phyloP scores from a whole-genome alignment of 495 filamentous ascomycete species.

The Trichocladium uniseriatum region DNA sequence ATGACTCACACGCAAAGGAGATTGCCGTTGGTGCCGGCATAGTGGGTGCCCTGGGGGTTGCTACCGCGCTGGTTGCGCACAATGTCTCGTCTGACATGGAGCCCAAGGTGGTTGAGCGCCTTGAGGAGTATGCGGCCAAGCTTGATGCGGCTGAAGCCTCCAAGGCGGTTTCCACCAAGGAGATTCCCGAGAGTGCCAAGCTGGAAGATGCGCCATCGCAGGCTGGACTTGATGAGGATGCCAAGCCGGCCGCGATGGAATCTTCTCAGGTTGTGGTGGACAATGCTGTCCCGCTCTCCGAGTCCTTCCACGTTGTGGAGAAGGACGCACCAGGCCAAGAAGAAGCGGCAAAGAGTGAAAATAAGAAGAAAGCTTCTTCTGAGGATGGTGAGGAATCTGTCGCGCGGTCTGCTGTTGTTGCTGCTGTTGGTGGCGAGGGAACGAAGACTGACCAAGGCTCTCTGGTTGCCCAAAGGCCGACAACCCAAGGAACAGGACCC shows the following conservation, averaged over 20 bases:
- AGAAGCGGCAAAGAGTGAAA: constrained; percentile 19
- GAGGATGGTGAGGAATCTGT: constrained; percentile 29
- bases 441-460: constrained; percentile 32
- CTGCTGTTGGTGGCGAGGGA: constrained; percentile 18
- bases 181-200: constrained; percentile 7
- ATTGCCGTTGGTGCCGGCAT: constrained; percentile 22
- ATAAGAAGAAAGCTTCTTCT: constrained; percentile 21
- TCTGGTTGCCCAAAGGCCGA: constrained; percentile 18
- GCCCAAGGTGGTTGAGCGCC: constrained; percentile 7
- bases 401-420: constrained; percentile 16
- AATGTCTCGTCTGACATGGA: constrained; percentile 8
- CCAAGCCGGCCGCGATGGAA: constrained; percentile 12
- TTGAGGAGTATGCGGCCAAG: constrained; percentile 17
- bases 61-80: constrained; percentile 16
- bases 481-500: constrained; percentile 16
- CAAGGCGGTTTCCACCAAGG: background rate
- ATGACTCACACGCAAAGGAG: constrained; percentile 11
- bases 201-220: background rate
- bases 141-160: constrained; percentile 6
- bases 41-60: constrained; percentile 14
- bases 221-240: background rate
- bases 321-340: constrained; percentile 22
- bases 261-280: constrained; percentile 26
- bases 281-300: constrained; percentile 24
- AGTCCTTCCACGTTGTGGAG: constrained; percentile 31